Percentiles rank a stretch among this genome's conserved stretches.
Evolutionary conservation across 1,139 yeast species (phyloP).

Genomic region (Yamadazyma spencermartinsiae): DNA sequence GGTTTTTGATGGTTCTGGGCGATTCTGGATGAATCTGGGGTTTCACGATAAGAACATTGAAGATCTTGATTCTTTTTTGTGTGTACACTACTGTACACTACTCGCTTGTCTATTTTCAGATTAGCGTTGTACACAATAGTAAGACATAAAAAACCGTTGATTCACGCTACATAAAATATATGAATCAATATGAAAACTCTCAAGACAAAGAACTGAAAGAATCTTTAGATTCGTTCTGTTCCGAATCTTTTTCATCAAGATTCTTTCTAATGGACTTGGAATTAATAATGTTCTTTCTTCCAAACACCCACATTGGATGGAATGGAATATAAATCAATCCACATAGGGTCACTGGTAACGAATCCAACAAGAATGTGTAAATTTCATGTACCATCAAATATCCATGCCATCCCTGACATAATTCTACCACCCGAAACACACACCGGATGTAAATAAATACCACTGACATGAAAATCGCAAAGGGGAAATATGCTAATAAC

Average conservation of each 20-base stretch:
- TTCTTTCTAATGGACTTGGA: conserved; percentile 37
- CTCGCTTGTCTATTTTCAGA: too few species aligned
- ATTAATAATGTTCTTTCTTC: conserved; percentile 35
- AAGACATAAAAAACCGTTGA: too few species aligned
- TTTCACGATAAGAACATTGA: too few species aligned
- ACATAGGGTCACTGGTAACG: conserved; percentile 58
- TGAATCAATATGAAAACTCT: too few species aligned
- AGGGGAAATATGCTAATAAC: conserved; percentile 38
- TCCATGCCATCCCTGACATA: conserved; percentile 80
- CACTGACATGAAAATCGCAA: conserved; percentile 54
- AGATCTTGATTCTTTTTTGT: too few species aligned
- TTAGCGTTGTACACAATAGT: too few species aligned
- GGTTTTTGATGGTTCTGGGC: too few species aligned
- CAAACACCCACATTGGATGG: conserved; percentile 66
- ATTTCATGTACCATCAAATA: conserved; percentile 68
- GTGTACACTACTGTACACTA: too few species aligned
- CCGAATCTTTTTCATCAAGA: not conserved
- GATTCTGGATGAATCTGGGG: too few species aligned
- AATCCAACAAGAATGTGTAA: conserved; percentile 75
- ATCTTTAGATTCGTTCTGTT: not conserved
- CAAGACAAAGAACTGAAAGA: not conserved
- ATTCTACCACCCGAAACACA: conserved; percentile 77
- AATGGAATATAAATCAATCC: conserved; percentile 50
- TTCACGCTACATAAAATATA: too few species aligned
- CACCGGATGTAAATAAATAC: conserved; percentile 69